Evolutionary conservation across 768 basidiomycete genomes (phyloP), one percentile per base, ranked within the genome.

Genomic region (Kwoniella sp.): DNA sequence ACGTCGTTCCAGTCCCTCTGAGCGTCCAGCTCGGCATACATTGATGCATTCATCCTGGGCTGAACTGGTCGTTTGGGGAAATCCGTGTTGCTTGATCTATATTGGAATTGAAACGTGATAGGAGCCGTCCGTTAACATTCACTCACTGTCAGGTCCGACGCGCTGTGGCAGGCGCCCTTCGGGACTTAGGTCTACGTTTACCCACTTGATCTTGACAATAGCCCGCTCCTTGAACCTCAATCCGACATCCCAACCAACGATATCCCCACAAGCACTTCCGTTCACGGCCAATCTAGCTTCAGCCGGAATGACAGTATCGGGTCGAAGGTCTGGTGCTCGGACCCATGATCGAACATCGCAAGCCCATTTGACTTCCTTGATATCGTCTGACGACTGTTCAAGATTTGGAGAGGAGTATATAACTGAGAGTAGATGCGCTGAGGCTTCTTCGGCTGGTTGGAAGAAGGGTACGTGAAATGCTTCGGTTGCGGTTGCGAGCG

Each of bases 161-260:
- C n/a, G n/a, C n/a, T n/a, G n/a, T n/a, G n/a, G n/a, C n/a, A n/a
- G n/a, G n/a, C n/a, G n/a, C n/a, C n/a, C n/a, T n/a, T n/a, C n/a
- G n/a, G n/a, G n/a, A n/a, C n/a, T n/a, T n/a, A n/a, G n/a, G n/a
- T n/a, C n/a, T n/a, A n/a, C n/a, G n/a, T n/a, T n/a, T n/a, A 65
- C 70, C 40, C 40, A 72, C 70, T 60, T 57, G 17, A 68, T 44
- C 49, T 70, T 71, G 46, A 70, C 54, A 27, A 74, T 67, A 0
- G 73, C 63, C 7, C 73, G 40, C 46, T 74, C 73, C 55, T 65
- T 72, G 55, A 68, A 64, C 24, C 71, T 46, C 57, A 72, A 44
- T 0, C 73, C 73, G 4, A 72, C 73, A 56, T 67, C 49, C 69
- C 67, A 67, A n/a, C 44, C 47, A 15, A 36, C 25, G 24, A 73